These are phyloP conservation scores for Kluyveromyces sp. DNA, from an alignment of 1,139 yeast genomes.

Conservation along the genomic window DNA sequence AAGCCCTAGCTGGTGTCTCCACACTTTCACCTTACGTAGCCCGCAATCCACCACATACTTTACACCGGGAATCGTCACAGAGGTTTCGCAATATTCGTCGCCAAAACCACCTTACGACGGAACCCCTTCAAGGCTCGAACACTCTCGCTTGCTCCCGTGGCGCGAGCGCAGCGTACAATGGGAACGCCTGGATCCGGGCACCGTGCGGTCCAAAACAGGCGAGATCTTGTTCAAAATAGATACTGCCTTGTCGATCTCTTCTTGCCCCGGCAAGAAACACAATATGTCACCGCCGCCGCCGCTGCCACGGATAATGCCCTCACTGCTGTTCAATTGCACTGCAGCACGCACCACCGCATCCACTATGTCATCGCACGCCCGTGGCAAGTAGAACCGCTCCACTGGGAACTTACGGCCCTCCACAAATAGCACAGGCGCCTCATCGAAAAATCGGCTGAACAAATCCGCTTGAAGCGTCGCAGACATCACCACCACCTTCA, in stretches of 20 bases:
- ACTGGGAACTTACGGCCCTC: constrained; percentile 92
- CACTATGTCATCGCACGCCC: constrained; percentile 69
- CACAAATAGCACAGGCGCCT: constrained; percentile 74
- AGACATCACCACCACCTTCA: constrained; percentile 65
- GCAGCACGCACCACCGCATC: constrained; percentile 71
- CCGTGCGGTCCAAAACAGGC: constrained; percentile 47
- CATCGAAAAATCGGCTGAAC: constrained; percentile 67
- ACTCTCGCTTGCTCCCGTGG: constrained; percentile 75
- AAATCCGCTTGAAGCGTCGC: constrained; percentile 94
- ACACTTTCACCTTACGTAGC: constrained; percentile 81
- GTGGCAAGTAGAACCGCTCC: constrained; percentile 52
- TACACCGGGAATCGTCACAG: constrained; percentile 94
- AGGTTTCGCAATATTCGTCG: constrained; percentile 95
- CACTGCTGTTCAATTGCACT: constrained; percentile 70
- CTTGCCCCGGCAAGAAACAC: constrained; percentile 93
- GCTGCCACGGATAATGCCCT: constrained; percentile 36
- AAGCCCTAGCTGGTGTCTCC: constrained; percentile 87
- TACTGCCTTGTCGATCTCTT: constrained; percentile 86
- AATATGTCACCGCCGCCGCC: constrained; percentile 61
- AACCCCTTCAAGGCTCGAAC: constrained; percentile 49
- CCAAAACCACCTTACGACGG: constrained; percentile 69
- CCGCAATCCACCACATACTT: constrained; percentile 91
- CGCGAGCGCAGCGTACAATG: constrained; percentile 88
- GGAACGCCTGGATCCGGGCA: constrained; percentile 73
- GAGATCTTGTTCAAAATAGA: constrained; percentile 53